A percentile compares a stretch with the other conserved stretches of the same genome.
These are phyloP conservation scores for Blastocystis hominis DNA, from an alignment of 352 stramenopile species.

Conservation along the genomic window DNA sequence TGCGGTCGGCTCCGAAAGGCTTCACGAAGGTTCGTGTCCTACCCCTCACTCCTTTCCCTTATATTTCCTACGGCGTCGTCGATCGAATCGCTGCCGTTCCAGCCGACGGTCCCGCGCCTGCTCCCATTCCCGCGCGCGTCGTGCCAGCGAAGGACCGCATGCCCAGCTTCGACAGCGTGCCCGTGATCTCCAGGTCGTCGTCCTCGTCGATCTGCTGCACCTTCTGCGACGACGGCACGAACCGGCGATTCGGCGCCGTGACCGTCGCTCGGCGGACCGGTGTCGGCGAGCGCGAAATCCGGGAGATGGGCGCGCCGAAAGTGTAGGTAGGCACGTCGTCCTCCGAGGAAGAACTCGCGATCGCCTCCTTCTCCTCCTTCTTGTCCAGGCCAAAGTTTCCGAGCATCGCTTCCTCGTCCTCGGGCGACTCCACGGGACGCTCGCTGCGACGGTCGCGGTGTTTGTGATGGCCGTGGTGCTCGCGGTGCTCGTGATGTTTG, in stretches of 20 bases:
- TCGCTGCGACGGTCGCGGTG: neutral
- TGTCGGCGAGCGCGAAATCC: conserved; percentile 28
- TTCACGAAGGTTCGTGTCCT: neutral
- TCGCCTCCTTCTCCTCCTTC: conserved; percentile 30
- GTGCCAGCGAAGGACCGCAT: neutral
- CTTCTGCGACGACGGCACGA: neutral
- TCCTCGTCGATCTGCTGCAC: neutral
- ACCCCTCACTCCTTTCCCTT: neutral
- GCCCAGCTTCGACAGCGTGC: neutral
- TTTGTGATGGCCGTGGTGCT: neutral
- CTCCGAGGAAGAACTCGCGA: neutral
- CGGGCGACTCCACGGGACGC: neutral
- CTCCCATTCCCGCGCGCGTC: neutral
- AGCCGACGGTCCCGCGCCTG: neutral
- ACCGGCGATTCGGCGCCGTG: neutral
- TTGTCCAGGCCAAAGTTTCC: neutral
- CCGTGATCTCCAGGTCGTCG: conserved; percentile 2
- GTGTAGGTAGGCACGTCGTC: neutral
- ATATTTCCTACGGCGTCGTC: neutral
- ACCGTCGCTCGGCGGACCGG: neutral
- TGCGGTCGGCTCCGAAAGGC: conserved; percentile 21
- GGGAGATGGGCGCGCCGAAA: conserved; percentile 28
- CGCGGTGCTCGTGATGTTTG: neutral
- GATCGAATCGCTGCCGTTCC: neutral
- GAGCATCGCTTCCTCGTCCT: conserved; percentile 5